phyloP scores from a whole-genome alignment of 345 rosid species.

The Pistacia vera region DNA sequence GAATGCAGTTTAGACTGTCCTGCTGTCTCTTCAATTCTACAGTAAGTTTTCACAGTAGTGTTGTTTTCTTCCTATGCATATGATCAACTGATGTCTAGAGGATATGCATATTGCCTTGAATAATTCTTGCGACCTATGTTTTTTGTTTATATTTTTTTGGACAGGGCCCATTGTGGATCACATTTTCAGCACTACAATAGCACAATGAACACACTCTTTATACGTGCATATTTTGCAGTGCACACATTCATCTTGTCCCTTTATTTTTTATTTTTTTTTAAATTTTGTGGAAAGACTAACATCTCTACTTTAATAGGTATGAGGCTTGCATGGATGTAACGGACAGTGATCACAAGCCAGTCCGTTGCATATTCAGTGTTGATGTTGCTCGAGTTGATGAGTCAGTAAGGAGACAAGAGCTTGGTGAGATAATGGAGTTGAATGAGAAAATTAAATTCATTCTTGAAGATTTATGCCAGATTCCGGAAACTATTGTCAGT shows the following conservation, averaged over 20 bases:
- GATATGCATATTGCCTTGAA: background rate
- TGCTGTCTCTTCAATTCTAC: slow-evolving; percentile 52
- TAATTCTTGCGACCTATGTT: background rate
- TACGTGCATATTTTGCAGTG: background rate
- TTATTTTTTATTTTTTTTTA: background rate
- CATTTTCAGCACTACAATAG: too few species aligned
- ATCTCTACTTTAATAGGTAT: slow-evolving; percentile 45
- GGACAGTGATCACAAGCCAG: slow-evolving; percentile 92
- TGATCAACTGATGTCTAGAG: background rate
- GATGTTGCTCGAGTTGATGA: slow-evolving; percentile 72
- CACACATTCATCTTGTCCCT: background rate
- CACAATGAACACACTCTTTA: too few species aligned
- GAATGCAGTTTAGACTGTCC: slow-evolving; percentile 78
- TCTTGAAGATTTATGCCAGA: slow-evolving; percentile 50
- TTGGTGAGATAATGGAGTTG: slow-evolving; percentile 51
- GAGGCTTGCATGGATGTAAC: slow-evolving; percentile 82
- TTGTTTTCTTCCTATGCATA: background rate
- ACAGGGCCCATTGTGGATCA: background rate
- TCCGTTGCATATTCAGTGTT: slow-evolving; percentile 61
- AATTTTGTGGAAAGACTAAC: slow-evolving; percentile 12
- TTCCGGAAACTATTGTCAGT: slow-evolving; percentile 78
- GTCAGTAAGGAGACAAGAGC: slow-evolving; percentile 73
- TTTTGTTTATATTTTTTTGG: background rate
- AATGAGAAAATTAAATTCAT: slow-evolving; percentile 56
- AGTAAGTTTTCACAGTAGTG: slow-evolving; percentile 37